Evolutionary conservation across 257 asterid genomes (phyloP).

Genomic region (Verbena officinalis): DNA sequence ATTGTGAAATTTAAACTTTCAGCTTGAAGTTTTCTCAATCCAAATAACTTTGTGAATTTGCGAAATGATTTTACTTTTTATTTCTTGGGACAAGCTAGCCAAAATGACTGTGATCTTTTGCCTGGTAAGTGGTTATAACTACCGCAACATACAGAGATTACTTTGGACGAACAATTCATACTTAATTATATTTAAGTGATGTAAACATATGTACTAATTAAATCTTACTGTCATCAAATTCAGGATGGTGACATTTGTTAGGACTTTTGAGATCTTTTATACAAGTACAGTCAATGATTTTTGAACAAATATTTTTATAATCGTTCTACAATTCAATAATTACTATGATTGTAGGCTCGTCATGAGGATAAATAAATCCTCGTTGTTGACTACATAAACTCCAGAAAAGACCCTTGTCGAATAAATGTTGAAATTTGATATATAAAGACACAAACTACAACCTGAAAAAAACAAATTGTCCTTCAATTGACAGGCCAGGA

Average conservation of each 20-base stretch:
- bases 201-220: not conserved
- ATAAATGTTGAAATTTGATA: no score
- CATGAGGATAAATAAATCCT: not conserved
- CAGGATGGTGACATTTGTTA: not conserved
- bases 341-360: not conserved
- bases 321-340: not conserved
- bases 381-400: not conserved
- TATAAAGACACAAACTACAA: no score
- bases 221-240: not conserved
- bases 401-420: not conserved
- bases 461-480: no score
- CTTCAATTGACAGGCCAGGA: not conserved
- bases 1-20: no score
- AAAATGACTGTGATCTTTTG: not conserved
- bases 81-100: not conserved
- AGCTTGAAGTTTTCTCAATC: not conserved
- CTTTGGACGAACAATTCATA: not conserved
- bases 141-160: no score
- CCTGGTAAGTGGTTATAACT: no score
- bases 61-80: not conserved
- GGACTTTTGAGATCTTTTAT: not conserved
- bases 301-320: not conserved
- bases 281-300: not conserved
- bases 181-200: not conserved
- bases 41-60: not conserved